Conservation (phyloP, 495 filamentous ascomycete genomes). For the Lindgomyces ingoldianus region DNA sequence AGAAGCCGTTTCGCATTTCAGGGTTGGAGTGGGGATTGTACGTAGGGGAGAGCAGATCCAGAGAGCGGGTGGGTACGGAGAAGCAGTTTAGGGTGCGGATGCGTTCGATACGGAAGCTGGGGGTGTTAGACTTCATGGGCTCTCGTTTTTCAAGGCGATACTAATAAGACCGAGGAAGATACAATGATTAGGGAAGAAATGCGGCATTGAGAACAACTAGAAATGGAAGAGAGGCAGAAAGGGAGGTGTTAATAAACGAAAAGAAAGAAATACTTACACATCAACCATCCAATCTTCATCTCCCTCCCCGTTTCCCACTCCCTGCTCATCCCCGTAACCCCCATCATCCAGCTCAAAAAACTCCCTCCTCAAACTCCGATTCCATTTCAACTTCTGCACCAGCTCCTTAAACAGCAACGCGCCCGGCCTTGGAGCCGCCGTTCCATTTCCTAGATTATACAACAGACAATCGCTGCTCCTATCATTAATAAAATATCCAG, state of each 20-base stretch:
- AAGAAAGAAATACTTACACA: conserved; percentile 8
- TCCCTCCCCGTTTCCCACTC: background rate
- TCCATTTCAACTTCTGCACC: conserved; percentile 53
- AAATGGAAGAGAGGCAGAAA: background rate
- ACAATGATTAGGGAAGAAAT: background rate
- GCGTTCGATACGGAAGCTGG: conserved; percentile 22
- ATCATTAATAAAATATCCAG: conserved; percentile 36
- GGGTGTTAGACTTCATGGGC: too few relatives aligned
- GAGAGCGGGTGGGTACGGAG: conserved; percentile 23
- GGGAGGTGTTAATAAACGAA: background rate
- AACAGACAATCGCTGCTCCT: conserved; percentile 37
- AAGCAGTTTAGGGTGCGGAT: conserved; percentile 27
- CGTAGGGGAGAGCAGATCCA: conserved; percentile 3
- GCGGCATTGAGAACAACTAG: background rate
- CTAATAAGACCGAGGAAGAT: background rate
- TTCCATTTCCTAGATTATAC: conserved; percentile 28
- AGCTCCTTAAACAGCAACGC: conserved; percentile 47
- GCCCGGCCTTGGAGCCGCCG: conserved; percentile 35
- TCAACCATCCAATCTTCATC: conserved; percentile 20
- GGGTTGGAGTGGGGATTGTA: conserved; percentile 28
- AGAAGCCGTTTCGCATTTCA: conserved; percentile 51
- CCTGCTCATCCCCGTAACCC: conserved; percentile 33
- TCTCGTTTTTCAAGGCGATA: too few relatives aligned
- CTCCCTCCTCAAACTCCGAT: conserved; percentile 48
- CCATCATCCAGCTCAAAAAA: conserved; percentile 53